Conservation (phyloP, 345 rosid species). For the Eucalyptus victrix region DNA sequence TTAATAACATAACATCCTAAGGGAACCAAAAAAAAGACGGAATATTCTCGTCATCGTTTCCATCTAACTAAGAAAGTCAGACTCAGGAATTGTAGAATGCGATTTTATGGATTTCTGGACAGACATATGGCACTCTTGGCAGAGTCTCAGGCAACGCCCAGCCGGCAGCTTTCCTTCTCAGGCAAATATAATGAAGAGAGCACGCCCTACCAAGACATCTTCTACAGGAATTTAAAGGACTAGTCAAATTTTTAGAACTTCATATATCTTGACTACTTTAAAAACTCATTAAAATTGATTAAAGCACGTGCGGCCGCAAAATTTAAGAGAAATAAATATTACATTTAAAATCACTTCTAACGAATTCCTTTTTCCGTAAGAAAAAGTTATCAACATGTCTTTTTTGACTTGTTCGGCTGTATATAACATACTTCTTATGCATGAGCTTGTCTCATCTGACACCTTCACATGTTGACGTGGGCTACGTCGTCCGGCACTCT, state of each 20-base stretch:
- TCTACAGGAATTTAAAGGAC: neutral
- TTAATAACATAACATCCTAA: neutral
- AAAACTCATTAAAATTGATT: neutral
- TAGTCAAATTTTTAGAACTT: neutral
- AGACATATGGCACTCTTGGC: neutral
- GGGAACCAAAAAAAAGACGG: neutral
- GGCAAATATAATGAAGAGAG: neutral
- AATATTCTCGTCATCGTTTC: neutral
- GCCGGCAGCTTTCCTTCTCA: neutral
- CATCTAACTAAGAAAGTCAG: neutral
- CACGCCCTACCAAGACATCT: neutral
- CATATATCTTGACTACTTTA: neutral
- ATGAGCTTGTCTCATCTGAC: neutral
- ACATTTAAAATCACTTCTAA: neutral
- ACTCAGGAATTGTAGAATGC: neutral
- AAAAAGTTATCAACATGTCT: neutral
- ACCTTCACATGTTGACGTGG: neutral
- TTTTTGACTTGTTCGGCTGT: neutral
- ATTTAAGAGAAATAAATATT: neutral
- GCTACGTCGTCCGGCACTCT: neutral
- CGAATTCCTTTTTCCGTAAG: neutral
- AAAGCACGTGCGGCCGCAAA: neutral
- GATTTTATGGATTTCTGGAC: neutral
- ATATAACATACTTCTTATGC: neutral
- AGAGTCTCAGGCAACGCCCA: neutral